Base-by-base conservation (phyloP, 768 basidiomycete species). In the Calocybe gangraenosa region DNA sequence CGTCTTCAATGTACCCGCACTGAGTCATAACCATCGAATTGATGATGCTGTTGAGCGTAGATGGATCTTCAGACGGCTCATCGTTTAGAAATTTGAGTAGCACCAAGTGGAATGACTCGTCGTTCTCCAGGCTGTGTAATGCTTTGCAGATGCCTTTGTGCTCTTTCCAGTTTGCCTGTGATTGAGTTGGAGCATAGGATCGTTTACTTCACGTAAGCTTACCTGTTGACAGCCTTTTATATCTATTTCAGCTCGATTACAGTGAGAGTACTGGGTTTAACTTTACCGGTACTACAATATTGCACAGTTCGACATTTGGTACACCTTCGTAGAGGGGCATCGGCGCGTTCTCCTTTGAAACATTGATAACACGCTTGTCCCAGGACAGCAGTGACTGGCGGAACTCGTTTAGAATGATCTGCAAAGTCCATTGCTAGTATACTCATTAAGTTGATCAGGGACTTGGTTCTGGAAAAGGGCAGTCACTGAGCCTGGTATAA, bases 141-240 rank as follows among this genome's bases (percentile, higher is more conserved):
- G 58, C 63, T 44, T 65, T 65, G 58, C 66, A 69, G 3, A 66
- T 48, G 5, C 21, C 41, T 52, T 66, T 68, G 40, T 69, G 65
- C 17, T 42, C 47, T 3, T 47, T 19, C 65, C 65, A 68, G 44
- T 66, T 55, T 4, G 40, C 55, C 65, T 43, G 20, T 4, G 15
- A 15, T 30, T 18, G 13, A 35, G 34, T 37, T 20, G 30, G 11
- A 37, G 22, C 19, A 8, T 18, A 30, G 44, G n/a, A n/a, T 13
- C 15, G 3, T 11, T 11, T 18, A 21, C 17, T 18, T 9, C 17
- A n/a, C 23, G 15, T 20, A 10, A 20, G 39, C 48, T 19, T 17
- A 64, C 64, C 50, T 65, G 64, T 55, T 66, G 65, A 40, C 65
- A 66, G 6, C 37, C 66, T 67, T 14, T 23, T 6, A 17, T 8